Conservation (phyloP, 2,329 filamentous ascomycete species). For the Aspergillus glaucus region DNA sequence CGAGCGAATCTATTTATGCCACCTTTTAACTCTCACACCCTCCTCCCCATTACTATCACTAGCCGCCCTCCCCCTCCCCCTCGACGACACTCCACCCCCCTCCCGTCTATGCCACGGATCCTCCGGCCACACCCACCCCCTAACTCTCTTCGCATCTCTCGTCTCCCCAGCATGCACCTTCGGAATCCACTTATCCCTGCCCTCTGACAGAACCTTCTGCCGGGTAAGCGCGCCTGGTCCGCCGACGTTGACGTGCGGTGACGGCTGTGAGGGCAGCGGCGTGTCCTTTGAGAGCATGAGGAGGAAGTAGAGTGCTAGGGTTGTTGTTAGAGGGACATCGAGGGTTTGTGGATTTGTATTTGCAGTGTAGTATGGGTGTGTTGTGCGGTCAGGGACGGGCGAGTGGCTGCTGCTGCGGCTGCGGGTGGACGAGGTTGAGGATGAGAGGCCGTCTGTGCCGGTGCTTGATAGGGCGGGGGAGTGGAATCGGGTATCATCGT, state of each 20-base stretch:
- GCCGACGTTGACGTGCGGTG: conserved; percentile 56
- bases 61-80: neutral
- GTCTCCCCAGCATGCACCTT: conserved; percentile 55
- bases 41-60: conserved; percentile 3
- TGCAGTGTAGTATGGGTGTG: neutral
- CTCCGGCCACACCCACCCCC: conserved; percentile 58
- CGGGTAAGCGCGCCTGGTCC: conserved; percentile 52
- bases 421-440: conserved; percentile 13
- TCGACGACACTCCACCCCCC: conserved; percentile 30
- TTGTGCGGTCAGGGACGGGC: neutral
- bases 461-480: conserved; percentile 25
- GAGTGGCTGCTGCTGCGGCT: conserved; percentile 5
- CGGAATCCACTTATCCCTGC: conserved; percentile 58
- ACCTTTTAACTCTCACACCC: conserved; percentile 26
- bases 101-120: conserved; percentile 56
- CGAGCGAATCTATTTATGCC: conserved; percentile 26
- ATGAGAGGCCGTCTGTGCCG: conserved; percentile 18
- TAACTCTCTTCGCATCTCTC: conserved; percentile 52
- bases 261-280: conserved; percentile 51
- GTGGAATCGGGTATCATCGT: neutral
- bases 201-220: conserved; percentile 46
- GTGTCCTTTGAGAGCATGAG: conserved; percentile 60
- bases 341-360: conserved; percentile 6
- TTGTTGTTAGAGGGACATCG: conserved; percentile 47
- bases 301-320: conserved; percentile 57